Percentiles rank a stretch among this genome's conserved stretches.
These are phyloP conservation scores for Metroxylon sagu DNA, from an alignment of 176 grass and related monocot species.

Conservation along the genomic window DNA sequence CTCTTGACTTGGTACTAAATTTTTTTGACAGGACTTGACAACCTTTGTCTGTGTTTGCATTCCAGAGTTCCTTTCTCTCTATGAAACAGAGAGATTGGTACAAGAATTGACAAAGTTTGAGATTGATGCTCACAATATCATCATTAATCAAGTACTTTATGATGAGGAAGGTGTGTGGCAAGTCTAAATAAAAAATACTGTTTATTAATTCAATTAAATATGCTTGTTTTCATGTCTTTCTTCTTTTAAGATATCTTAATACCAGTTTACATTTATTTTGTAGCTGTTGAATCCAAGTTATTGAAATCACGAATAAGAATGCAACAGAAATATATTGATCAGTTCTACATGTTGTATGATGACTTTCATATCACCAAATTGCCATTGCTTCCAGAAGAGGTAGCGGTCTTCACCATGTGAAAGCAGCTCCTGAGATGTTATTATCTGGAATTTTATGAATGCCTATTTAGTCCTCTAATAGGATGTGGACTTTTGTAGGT, in stretches of 20 bases:
- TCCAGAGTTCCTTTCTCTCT: conserved; percentile 97
- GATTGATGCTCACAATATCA: conserved; percentile 95
- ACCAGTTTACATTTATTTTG: conserved; percentile 18
- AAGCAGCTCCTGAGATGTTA: no score
- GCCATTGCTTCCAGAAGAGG: conserved; percentile 93
- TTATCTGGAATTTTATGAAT: no score
- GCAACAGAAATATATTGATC: conserved; percentile 94
- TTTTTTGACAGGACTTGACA: conserved; percentile 72
- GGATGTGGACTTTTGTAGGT: conserved; percentile 38
- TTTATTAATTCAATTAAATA: no score
- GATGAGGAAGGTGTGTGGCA: conserved; percentile 73
- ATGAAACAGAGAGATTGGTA: conserved; percentile 99
- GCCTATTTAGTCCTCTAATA: no score
- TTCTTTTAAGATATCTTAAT: neutral
- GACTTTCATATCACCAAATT: conserved; percentile 98
- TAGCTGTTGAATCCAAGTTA: conserved; percentile 87
- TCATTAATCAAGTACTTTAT: conserved; percentile 96
- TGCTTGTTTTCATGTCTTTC: no score
- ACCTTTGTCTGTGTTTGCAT: conserved; percentile 99
- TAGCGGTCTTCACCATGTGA: neutral
- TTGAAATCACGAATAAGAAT: conserved; percentile 80
- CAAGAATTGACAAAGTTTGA: conserved; percentile 96
- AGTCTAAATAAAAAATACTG: no score
- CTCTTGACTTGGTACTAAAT: conserved; percentile 5
- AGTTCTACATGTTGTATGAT: conserved; percentile 93